Evolutionary conservation across 2,329 filamentous ascomycete genomes (phyloP), one percentile per base, ranked within the genome.

Genomic region (Ascochyta koolunga): DNA sequence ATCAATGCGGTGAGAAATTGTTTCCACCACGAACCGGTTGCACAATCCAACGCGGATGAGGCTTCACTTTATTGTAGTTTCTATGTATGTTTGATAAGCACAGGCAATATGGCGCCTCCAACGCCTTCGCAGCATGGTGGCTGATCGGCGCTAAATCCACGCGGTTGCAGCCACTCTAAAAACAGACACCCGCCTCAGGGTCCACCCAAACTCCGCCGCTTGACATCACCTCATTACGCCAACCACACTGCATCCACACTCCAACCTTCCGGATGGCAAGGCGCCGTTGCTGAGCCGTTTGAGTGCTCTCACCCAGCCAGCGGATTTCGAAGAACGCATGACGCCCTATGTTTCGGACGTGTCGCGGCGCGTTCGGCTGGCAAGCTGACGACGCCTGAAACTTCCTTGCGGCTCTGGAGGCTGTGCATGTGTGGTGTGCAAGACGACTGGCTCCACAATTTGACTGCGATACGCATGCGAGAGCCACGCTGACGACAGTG

Each of bases 371-470:
- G 37, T 43, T 58, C 62, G 61, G 59, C 58, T 56, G 52, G 32
- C 31, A 33, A 48, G 68, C 64, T 72, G 68, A 72, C 69, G 68
- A 72, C 64, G 63, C 27, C 65, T 72, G 68, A 72, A 70, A 72
- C 69, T 50, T 58, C 55, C 61, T 54, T 54, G 54, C 58, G 61
- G 62, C 56, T 65, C 56, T 54, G 65, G 57, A n/a, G 62, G 64
- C 59, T 59, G 62, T 63, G 59, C 56, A 45, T 45, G 31, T 55
- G 45, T 52, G 50, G 32, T 56, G 47, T 50, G 57, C 52, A 52
- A 48, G 44, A 49, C 55, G 47, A 39, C 50, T 51, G 55, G 51
- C 39, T 53, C 51, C 51, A 54, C 51, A 48, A 33, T 48, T 43
- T 21, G 24, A 25, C 31, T 55, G 41, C 46, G 46, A 31, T 55